Conservation (phyloP, 2,329 filamentous ascomycete genomes). For the Pyricularia sp. region DNA sequence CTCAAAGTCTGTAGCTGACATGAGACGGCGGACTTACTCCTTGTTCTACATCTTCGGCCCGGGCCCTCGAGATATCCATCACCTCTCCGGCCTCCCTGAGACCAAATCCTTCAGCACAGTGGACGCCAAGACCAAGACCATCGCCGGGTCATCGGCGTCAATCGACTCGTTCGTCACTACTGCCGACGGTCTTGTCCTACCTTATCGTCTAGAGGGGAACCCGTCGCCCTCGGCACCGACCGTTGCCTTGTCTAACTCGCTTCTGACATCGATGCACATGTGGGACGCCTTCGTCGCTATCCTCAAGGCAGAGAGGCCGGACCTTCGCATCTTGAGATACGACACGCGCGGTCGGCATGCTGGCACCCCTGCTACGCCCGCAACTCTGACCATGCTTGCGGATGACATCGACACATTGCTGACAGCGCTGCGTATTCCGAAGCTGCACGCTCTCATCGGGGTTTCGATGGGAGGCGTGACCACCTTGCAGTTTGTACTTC, state of each 20-base stretch:
- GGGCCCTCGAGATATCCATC: slow-evolving; percentile 57
- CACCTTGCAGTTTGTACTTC: slow-evolving; percentile 61
- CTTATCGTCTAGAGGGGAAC: slow-evolving; percentile 69
- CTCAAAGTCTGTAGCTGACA: slow-evolving; percentile 45
- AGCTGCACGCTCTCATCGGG: slow-evolving; percentile 59
- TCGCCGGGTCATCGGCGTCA: slow-evolving; percentile 35
- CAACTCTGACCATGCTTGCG: slow-evolving; percentile 56
- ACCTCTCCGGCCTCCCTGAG: slow-evolving; percentile 40
- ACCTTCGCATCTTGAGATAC: slow-evolving; percentile 69
- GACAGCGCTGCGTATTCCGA: slow-evolving; percentile 57
- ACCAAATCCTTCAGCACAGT: slow-evolving; percentile 40
- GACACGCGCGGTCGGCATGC: slow-evolving; percentile 60
- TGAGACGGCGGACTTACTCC: slow-evolving; percentile 52
- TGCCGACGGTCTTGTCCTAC: slow-evolving; percentile 56
- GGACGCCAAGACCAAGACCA: slow-evolving; percentile 46
- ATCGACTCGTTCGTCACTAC: slow-evolving; percentile 60
- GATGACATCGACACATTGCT: slow-evolving; percentile 60
- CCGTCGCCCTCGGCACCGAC: slow-evolving; percentile 56
- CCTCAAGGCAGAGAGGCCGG: slow-evolving; percentile 49
- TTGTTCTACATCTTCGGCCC: slow-evolving; percentile 76
- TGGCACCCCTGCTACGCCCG: slow-evolving; percentile 36
- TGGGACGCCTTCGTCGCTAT: slow-evolving; percentile 66
- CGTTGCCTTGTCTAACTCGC: slow-evolving; percentile 70
- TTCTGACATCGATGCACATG: slow-evolving; percentile 69
- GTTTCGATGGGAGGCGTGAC: slow-evolving; percentile 79